These are phyloP conservation scores for Rosa hybrid DNA, from an alignment of 331 rosid genomes.

Conservation along the genomic window DNA sequence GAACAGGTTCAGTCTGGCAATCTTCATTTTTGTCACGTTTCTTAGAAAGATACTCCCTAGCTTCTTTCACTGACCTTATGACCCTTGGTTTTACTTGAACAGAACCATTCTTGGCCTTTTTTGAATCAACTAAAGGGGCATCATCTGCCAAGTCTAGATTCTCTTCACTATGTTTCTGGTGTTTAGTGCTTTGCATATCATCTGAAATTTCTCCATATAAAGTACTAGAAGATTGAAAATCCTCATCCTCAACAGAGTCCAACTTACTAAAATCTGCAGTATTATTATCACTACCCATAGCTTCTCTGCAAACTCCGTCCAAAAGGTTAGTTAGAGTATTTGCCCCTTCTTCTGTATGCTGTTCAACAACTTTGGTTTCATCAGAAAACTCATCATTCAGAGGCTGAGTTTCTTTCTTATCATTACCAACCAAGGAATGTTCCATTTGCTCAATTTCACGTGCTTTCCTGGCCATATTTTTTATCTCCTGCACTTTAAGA, in stretches of 20 bases:
- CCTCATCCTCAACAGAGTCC: conserved; percentile 23
- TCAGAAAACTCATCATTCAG: conserved; percentile 30
- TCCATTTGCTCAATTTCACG: conserved; percentile 50
- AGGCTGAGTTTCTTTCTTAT: conserved; percentile 28
- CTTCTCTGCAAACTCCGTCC: conserved; percentile 34
- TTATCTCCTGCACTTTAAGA: conserved; percentile 60
- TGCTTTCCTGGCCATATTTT: conserved; percentile 59
- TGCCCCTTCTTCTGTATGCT: conserved; percentile 25
- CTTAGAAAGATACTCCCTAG: conserved; percentile 69
- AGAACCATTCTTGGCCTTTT: conserved; percentile 30
- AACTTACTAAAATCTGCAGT: conserved; percentile 32
- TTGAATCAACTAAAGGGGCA: conserved; percentile 40
- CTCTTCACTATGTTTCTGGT: conserved; percentile 32
- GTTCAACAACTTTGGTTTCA: conserved; percentile 30
- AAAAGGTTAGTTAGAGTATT: conserved; percentile 22
- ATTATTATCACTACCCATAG: conserved; percentile 10
- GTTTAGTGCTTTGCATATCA: conserved; percentile 26
- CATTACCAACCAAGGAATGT: conserved; percentile 25
- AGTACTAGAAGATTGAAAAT: conserved; percentile 23
- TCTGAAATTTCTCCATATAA: conserved; percentile 36
- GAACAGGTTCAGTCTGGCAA: conserved; percentile 22
- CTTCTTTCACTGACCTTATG: conserved; percentile 84
- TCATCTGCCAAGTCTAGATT: conserved; percentile 29
- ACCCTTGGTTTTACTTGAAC: conserved; percentile 50
- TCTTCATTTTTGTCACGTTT: conserved; percentile 43